phyloP scores from a whole-genome alignment of 2,329 filamentous ascomycete genomes.

The Chrysoporthe cubensis region DNA sequence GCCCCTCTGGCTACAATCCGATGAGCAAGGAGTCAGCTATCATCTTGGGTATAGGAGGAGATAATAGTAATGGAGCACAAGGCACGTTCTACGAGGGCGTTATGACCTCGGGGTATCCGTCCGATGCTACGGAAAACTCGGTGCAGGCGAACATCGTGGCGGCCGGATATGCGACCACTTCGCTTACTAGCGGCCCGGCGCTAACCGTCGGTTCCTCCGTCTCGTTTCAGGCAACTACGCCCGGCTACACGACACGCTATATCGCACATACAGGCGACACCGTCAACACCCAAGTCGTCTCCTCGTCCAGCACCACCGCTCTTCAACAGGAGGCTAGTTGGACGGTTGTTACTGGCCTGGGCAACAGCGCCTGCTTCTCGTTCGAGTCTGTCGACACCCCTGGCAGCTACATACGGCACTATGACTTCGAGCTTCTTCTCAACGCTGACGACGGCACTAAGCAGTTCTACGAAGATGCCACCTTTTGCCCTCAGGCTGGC shows the following conservation, averaged over 20 bases:
- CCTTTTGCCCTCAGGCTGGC: conserved; percentile 60
- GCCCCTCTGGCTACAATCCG: conserved; percentile 62
- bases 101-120: conserved; percentile 65
- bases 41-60: conserved; percentile 72
- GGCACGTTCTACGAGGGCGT: conserved; percentile 70
- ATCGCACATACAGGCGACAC: conserved; percentile 53
- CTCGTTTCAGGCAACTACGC: conserved; percentile 55
- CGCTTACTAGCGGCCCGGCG: conserved; percentile 51
- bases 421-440: conserved; percentile 54
- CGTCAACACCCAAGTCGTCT: conserved; percentile 59
- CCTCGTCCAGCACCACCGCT: conserved; percentile 51
- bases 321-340: conserved; percentile 58
- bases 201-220: conserved; percentile 54
- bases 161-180: conserved; percentile 55
- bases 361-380: conserved; percentile 60
- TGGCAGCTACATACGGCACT: conserved; percentile 63
- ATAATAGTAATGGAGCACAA: conserved; percentile 62
- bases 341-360: conserved; percentile 59
- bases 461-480: conserved; percentile 63
- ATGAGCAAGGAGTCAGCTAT: conserved; percentile 70
- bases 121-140: conserved; percentile 59
- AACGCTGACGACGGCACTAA: conserved; percentile 58
- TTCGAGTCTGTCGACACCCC: conserved; percentile 64
- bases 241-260: conserved; percentile 58
- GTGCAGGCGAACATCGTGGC: conserved; percentile 65